These are phyloP conservation scores for Evernia prunastri DNA, from an alignment of 495 filamentous ascomycete species.

Conservation along the genomic window DNA sequence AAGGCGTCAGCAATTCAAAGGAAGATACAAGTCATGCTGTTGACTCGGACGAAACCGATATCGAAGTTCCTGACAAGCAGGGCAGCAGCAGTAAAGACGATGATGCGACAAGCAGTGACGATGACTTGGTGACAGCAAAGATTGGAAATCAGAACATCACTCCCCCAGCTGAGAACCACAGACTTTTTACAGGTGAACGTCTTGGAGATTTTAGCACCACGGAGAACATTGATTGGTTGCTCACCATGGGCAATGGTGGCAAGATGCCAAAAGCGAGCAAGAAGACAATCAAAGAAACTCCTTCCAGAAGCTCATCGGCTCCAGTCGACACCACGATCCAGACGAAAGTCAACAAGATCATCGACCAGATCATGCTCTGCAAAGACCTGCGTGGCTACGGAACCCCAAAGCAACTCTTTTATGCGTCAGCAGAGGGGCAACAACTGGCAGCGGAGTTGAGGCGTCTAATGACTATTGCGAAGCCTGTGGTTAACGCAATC, in stretches of 20 bases:
- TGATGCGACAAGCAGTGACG: background rate
- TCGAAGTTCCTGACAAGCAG: background rate
- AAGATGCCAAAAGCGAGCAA: background rate
- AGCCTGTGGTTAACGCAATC: background rate
- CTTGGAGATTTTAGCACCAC: background rate
- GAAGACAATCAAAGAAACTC: background rate
- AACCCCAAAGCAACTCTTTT: background rate
- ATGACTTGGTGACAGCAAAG: background rate
- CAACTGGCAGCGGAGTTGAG: background rate
- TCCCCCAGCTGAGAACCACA: background rate
- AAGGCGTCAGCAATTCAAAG: background rate
- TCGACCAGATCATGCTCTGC: background rate
- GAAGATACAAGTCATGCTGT: background rate
- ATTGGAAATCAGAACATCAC: background rate
- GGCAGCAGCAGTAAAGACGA: too few species aligned
- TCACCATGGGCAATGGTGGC: background rate
- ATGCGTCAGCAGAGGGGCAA: background rate
- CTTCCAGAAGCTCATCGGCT: background rate
- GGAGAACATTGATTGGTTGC: slow-evolving; percentile 4
- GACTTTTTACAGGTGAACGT: background rate
- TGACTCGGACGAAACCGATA: background rate
- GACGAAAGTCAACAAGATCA: background rate
- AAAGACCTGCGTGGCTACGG: background rate
- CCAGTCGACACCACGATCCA: background rate
- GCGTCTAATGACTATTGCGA: background rate